Conservation (phyloP, 2,329 filamentous ascomycete genomes). For the Paecilomyces sp. region DNA sequence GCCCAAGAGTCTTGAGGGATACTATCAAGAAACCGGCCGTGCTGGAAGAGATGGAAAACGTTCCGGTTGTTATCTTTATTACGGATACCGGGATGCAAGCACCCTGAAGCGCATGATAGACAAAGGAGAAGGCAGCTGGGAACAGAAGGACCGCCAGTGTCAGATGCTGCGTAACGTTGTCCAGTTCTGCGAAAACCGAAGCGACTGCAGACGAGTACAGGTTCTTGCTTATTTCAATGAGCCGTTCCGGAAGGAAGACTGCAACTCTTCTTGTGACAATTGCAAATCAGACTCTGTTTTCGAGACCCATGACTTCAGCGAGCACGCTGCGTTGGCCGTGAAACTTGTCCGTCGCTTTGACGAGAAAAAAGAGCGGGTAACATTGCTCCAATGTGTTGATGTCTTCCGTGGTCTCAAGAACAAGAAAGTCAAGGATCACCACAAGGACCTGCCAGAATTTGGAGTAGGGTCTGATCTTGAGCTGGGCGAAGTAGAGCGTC, state of each 20-base stretch:
- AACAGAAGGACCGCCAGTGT: conserved; percentile 77
- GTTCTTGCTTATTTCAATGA: conserved; percentile 95
- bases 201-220: conserved; percentile 79
- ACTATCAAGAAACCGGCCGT: conserved; percentile 96
- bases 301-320: conserved; percentile 68
- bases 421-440: conserved; percentile 50
- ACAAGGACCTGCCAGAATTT: conserved; percentile 51
- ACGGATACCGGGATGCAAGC: conserved; percentile 69
- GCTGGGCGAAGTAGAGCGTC: conserved; percentile 69
- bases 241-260: conserved; percentile 64
- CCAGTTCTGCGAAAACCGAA: conserved; percentile 81
- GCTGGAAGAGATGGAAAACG: conserved; percentile 83
- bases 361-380: conserved; percentile 48
- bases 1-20: conserved; percentile 92
- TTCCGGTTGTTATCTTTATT: conserved; percentile 88
- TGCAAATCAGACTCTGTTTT: conserved; percentile 68
- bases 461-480: conserved; percentile 64
- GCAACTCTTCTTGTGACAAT: conserved; percentile 76
- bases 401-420: conserved; percentile 66
- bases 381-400: conserved; percentile 74
- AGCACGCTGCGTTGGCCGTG: conserved; percentile 65
- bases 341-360: conserved; percentile 55
- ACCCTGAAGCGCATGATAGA: conserved; percentile 74
- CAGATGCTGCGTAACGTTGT: conserved; percentile 80
- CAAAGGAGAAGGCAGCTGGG: conserved; percentile 64